Base-by-base conservation (phyloP, 345 rosid species). In the Litchi chinensis region DNA sequence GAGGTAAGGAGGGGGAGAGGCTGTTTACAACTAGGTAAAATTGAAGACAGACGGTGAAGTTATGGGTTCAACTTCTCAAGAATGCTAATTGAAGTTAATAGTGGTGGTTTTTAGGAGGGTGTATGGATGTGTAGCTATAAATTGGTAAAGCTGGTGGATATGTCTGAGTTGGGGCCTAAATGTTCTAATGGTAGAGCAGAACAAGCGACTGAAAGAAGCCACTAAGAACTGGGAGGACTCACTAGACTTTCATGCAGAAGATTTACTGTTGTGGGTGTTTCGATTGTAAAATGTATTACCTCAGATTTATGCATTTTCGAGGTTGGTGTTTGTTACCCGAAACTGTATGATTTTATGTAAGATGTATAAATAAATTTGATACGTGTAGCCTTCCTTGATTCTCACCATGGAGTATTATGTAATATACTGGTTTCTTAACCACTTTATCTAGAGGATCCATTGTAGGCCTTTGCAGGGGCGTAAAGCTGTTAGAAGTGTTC, bases 291-390 rank as follows among this genome's bases (percentile, higher is more conserved):
- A 39, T 21, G 26, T 60, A 9, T 21, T 59, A 11, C 16, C 22
- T 16, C 7, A 26, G 10, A 41, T 74, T 62, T 62, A 48, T 67
- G n/a, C 10, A 57, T 37, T 74, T 73, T 40, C 18, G 28, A 74
- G 16, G 24, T 10, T 39, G 24, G 24, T 72, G 43, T 24, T 13
- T 59, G 22, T 15, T 22, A 12, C 52, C 2, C 10, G 66, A 21
- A 62, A 39, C 8, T 71, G n/a, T 72, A 72, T 18, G 28, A 28
- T 65, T 32, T 37, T 50, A 68, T 68, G 46, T 71, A 52, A 21
- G 64, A 71, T 57, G 16, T 7, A 56, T 13, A 18, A 56, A 57
- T 19, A 9, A 59, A 32, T 37, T 56, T 11, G 75, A 57, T 57
- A 15, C 18, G 60, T 15, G 7, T 22, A 40, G 13, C 48, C 7